These are phyloP conservation scores for Ampelomyces quisqualis DNA, from an alignment of 2,329 filamentous ascomycete species.

Conservation along the genomic window DNA sequence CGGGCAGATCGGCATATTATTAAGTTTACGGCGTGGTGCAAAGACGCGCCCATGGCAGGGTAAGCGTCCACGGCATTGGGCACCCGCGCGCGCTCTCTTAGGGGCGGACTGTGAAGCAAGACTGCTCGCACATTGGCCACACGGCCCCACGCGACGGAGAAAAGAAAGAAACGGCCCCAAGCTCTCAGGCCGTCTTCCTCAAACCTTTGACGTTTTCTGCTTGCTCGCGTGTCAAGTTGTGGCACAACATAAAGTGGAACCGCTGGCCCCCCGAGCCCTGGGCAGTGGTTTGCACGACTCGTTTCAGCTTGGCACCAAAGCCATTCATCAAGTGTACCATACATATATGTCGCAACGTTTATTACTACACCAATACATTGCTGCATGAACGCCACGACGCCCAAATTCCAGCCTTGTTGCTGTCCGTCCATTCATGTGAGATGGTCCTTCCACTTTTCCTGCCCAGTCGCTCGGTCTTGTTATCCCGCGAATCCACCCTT, in stretches of 20 bases:
- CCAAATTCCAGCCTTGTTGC: slow-evolving; percentile 4
- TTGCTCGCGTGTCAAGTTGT: slow-evolving; percentile 11
- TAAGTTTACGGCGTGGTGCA: neutral
- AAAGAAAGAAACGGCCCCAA: no score
- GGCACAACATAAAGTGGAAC: slow-evolving; percentile 7
- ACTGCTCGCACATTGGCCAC: neutral
- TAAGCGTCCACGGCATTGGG: no score
- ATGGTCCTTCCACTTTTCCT: neutral
- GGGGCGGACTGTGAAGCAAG: no score
- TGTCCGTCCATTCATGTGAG: neutral
- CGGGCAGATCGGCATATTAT: neutral
- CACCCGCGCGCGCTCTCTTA: no score
- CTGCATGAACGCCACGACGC: slow-evolving; percentile 18
- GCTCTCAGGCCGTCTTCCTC: slow-evolving; percentile 7
- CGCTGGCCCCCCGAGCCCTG: neutral
- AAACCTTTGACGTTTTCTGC: slow-evolving; percentile 12
- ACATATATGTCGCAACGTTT: slow-evolving; percentile 16
- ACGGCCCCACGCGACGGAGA: slow-evolving; percentile 11
- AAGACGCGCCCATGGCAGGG: no score
- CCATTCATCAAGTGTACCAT: slow-evolving; percentile 8
- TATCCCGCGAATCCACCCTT: slow-evolving; percentile 44
- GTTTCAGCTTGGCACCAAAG: slow-evolving; percentile 17
- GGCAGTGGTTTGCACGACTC: slow-evolving; percentile 8
- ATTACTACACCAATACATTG: slow-evolving; percentile 12
- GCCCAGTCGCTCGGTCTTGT: neutral